Evolutionary conservation across 768 basidiomycete species (phyloP).

Genomic region (Boletus subparvulus): DNA sequence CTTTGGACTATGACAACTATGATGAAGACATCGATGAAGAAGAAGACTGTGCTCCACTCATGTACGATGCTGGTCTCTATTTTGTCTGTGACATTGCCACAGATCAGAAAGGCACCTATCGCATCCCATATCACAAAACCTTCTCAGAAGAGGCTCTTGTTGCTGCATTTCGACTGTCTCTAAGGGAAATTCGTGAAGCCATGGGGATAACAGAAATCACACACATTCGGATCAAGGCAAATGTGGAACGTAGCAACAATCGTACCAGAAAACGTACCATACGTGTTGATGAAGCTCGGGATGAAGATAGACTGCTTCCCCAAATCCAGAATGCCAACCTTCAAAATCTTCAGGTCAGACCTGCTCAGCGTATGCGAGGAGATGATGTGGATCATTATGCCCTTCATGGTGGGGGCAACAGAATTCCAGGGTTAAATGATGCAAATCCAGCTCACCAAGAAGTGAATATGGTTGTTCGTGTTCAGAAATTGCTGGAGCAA

Average conservation of each 20-base stretch:
- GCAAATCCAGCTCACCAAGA: not conserved
- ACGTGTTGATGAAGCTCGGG: not conserved
- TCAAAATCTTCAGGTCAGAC: not conserved
- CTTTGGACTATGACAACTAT: not conserved
- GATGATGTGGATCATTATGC: not conserved
- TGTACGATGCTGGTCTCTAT: constrained; percentile 2
- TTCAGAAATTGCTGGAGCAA: not conserved
- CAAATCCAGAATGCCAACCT: not conserved
- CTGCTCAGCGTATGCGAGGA: not conserved
- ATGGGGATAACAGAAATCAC: not conserved
- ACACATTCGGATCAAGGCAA: not conserved
- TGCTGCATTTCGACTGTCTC: not conserved
- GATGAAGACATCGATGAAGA: not conserved
- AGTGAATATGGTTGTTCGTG: too few relatives aligned
- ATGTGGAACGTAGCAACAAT: not conserved
- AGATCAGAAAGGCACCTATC: not conserved
- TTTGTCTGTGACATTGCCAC: constrained; percentile 1
- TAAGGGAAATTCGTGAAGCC: not conserved
- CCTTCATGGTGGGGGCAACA: not conserved
- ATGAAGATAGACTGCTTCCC: not conserved
- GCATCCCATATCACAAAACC: not conserved
- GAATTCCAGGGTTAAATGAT: not conserved
- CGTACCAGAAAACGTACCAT: not conserved
- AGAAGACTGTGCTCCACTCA: not conserved
- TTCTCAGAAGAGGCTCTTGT: not conserved